Evolutionary conservation across 352 stramenopile genomes (phyloP), one percentile per base, ranked within the genome.

Genomic region (Phytophthora syringae): DNA sequence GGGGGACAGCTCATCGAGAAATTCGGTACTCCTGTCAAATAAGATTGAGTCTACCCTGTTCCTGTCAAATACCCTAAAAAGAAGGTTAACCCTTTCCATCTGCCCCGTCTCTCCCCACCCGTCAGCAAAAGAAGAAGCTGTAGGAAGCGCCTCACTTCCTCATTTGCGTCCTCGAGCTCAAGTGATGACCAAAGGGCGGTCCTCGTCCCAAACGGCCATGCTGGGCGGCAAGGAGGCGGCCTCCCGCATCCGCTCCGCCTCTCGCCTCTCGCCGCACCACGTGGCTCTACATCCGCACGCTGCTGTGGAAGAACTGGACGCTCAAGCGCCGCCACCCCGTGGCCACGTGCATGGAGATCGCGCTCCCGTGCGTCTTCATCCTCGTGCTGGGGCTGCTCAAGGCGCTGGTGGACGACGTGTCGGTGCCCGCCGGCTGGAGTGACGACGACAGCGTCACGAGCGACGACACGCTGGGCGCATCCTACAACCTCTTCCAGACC

Each of bases 291-390:
- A 67, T 79, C 37, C 58, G 64, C 40, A 76, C 77, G 49, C 59
- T 90, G 48, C 62, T 88, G 28, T 84, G 81, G 76, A 92, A 92
- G 64, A 90, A 92, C 53, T 84, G 71, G 67, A 66, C 76, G 39
- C 74, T 90, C 13, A 92, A 92, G 72, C 63, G 69, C 10, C 80
- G 81, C 36, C 81, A 90, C 24, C 67, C 67, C 2, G 52, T 90
- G 11, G 80, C 70, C 21, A 88, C 78, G 11, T 65, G 80, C 12
- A 64, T 87, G 57, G 81, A 92, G 18, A 44, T 92, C 2, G 63
- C 64, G 12, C 61, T 92, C 11, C 84, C 84, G 1, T 79, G 62
- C 49, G 36, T 87, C 42, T 89, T 92, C 65, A 86, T 92, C 32
- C 34, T 90, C 25, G 39, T 90, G 7, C 51, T 90, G 62, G 73